A percentile compares a stretch with the other conserved stretches of the same genome.
These are phyloP conservation scores for Trichoderma arundinaceum DNA, from an alignment of 2,329 filamentous ascomycete genomes.

Conservation along the genomic window DNA sequence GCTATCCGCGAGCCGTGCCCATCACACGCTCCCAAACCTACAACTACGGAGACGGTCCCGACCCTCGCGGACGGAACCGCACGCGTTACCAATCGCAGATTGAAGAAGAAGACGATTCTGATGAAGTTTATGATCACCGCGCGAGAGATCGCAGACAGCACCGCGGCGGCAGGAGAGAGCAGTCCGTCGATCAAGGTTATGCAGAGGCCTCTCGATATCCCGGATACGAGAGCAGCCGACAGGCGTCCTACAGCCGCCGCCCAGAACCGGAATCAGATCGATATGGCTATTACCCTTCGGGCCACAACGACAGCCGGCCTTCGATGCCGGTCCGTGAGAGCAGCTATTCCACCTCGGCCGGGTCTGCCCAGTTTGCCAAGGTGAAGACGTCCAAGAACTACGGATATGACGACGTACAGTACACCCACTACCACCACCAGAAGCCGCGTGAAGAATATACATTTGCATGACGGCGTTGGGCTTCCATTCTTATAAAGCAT, in stretches of 20 bases:
- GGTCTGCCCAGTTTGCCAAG: slow-evolving; percentile 39
- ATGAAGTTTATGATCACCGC: slow-evolving; percentile 44
- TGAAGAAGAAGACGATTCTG: slow-evolving; percentile 45
- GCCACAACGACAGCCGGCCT: slow-evolving; percentile 41
- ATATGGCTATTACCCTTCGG: slow-evolving; percentile 38
- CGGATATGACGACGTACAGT: slow-evolving; percentile 42
- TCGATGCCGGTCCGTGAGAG: slow-evolving; percentile 41
- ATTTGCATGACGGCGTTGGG: slow-evolving; percentile 36
- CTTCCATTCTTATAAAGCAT: slow-evolving; percentile 25
- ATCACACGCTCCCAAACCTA: slow-evolving; percentile 46
- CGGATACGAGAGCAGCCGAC: slow-evolving; percentile 39
- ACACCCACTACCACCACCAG: slow-evolving; percentile 36
- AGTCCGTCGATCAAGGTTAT: slow-evolving; percentile 42
- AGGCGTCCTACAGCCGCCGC: slow-evolving; percentile 42
- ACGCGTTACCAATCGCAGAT: slow-evolving; percentile 47
- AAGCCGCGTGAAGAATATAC: slow-evolving; percentile 38
- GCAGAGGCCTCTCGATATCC: slow-evolving; percentile 41
- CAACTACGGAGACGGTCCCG: slow-evolving; percentile 38
- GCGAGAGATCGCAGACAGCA: slow-evolving; percentile 43
- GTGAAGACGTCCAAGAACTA: slow-evolving; percentile 46
- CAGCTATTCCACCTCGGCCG: slow-evolving; percentile 41
- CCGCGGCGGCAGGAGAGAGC: slow-evolving; percentile 45
- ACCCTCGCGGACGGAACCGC: slow-evolving; percentile 47
- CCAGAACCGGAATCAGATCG: slow-evolving; percentile 37
- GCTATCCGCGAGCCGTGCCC: slow-evolving; percentile 41